Percentiles rank a stretch among this genome's conserved stretches.
phyloP scores from a whole-genome alignment of 73 alveolate genomes.

The Paramecium octaurelia region DNA sequence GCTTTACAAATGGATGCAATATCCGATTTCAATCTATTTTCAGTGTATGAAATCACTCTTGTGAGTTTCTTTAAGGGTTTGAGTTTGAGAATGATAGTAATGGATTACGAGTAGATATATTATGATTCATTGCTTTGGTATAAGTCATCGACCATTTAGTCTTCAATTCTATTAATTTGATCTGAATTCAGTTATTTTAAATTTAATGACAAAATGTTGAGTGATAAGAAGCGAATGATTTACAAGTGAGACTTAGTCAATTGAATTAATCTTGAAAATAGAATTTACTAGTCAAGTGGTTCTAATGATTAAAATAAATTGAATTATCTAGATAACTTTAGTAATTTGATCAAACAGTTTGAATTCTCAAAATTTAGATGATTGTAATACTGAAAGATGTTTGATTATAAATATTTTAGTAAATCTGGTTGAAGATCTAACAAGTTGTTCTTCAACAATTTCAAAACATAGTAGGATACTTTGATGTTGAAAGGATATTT shows the following conservation, averaged over 20 bases:
- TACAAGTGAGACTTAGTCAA: not conserved
- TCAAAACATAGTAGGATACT: not conserved
- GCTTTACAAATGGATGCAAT: not conserved
- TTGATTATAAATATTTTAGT: not conserved
- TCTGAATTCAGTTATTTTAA: not conserved
- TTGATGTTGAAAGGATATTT: not conserved
- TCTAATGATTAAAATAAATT: not conserved
- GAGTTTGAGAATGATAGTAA: not conserved
- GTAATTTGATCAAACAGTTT: not conserved
- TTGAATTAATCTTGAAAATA: slow-evolving; percentile 8
- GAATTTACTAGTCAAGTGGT: not conserved
- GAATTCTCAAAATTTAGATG: slow-evolving; percentile 6
- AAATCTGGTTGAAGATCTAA: not conserved
- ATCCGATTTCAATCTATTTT: not conserved
- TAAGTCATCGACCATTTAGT: not conserved
- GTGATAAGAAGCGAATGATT: not conserved
- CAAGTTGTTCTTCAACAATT: not conserved
- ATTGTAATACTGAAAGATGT: not conserved
- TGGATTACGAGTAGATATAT: not conserved
- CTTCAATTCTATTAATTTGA: not conserved
- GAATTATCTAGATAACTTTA: not conserved
- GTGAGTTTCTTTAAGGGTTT: not conserved
- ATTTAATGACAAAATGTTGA: not conserved
- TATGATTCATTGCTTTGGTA: not conserved
- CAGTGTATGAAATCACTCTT: slow-evolving; percentile 32